phyloP scores from a whole-genome alignment of 106 monocot genomes.

The Dendrobium chrysotoxum region DNA sequence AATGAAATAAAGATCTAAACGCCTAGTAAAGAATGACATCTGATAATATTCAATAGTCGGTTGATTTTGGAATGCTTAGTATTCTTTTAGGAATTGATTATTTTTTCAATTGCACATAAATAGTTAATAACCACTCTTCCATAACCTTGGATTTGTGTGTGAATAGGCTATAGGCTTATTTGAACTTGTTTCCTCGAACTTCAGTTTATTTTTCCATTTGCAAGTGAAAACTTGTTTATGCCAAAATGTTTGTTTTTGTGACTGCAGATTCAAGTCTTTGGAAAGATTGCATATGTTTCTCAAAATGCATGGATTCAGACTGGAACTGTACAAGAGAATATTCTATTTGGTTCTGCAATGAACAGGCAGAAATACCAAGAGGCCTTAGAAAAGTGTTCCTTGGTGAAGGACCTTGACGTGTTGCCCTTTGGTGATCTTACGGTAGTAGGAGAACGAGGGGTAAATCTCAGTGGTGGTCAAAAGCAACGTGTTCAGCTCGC shows the following conservation, averaged over 20 bases:
- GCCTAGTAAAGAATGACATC: background rate
- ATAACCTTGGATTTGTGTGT: background rate
- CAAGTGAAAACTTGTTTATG: background rate
- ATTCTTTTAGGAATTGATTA: no score
- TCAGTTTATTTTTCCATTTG: background rate
- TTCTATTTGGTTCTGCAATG: constrained; percentile 60
- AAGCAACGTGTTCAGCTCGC: constrained; percentile 94
- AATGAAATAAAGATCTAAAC: background rate
- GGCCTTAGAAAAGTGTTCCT: constrained; percentile 58
- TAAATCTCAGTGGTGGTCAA: constrained; percentile 93
- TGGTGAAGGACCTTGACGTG: constrained; percentile 77
- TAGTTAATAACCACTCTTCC: background rate
- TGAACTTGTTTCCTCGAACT: background rate
- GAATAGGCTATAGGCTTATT: background rate
- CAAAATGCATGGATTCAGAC: constrained; percentile 76
- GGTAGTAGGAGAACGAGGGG: constrained; percentile 84
- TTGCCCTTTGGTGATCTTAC: constrained; percentile 79
- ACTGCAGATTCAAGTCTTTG: constrained; percentile 48
- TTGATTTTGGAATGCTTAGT: background rate
- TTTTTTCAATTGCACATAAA: no score
- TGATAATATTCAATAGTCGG: background rate
- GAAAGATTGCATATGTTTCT: constrained; percentile 64
- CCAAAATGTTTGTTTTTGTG: background rate
- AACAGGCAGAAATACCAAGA: constrained; percentile 42
- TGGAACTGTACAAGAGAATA: constrained; percentile 61